Evolutionary conservation across 345 rosid species (phyloP).

Genomic region (Hevea brasiliensis): DNA sequence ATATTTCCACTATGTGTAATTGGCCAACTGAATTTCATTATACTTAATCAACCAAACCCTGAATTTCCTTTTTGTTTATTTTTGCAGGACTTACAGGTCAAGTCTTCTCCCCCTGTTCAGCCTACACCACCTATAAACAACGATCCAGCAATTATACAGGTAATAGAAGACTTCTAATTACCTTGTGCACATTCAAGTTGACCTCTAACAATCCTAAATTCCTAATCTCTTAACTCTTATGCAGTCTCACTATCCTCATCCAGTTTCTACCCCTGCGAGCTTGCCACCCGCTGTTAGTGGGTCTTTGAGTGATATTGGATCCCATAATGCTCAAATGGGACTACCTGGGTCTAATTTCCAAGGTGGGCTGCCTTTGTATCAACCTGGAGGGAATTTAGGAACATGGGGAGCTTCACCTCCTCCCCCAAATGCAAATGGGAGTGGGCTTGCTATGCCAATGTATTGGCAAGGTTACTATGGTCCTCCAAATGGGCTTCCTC

Average conservation of each 20-base stretch:
- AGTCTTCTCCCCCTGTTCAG: conserved; percentile 39
- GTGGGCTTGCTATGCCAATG: conserved; percentile 46
- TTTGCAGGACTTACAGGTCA: conserved; percentile 42
- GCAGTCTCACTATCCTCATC: conserved; percentile 89
- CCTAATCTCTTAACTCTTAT: conserved; percentile 18
- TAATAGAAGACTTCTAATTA: conserved; percentile 7
- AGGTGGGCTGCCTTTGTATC: conserved; percentile 37
- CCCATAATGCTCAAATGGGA: conserved; percentile 62
- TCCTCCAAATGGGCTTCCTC: conserved; percentile 42
- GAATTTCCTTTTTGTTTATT: not conserved
- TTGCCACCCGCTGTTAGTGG: conserved; percentile 60
- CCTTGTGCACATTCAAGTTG: conserved; percentile 11
- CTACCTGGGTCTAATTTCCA: conserved; percentile 59
- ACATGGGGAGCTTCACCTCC: conserved; percentile 33
- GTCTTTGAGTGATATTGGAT: conserved; percentile 49
- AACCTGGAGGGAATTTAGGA: conserved; percentile 33
- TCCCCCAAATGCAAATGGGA: conserved; percentile 26
- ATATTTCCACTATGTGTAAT: too few relatives aligned
- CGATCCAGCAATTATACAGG: conserved; percentile 47
- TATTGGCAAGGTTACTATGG: conserved; percentile 53
- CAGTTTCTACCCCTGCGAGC: conserved; percentile 52
- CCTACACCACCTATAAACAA: conserved; percentile 24
- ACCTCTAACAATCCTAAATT: not conserved
- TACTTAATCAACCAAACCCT: not conserved
- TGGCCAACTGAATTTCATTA: too few relatives aligned